Base-by-base conservation (phyloP, 805 yeast genomes). In the Sugiyamaella boreocaroliniensis region DNA sequence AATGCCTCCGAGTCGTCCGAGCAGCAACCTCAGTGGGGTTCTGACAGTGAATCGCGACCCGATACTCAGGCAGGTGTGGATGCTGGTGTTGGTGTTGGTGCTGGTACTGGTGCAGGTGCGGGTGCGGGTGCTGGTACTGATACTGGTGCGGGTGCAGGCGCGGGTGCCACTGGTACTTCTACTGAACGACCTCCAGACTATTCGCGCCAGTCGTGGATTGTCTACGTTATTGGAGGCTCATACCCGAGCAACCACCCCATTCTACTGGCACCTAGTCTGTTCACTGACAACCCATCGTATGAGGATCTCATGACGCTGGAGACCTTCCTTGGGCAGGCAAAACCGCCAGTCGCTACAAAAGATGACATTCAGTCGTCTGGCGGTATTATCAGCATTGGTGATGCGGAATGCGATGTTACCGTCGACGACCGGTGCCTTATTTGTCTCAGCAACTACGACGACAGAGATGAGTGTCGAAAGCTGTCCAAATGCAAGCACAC, bases 181-280 rank as follows among this genome's bases (percentile, higher is more conserved):
- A n/a, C 26, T 6, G 26, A 22, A 3, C 3, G 26, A 12, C 41
- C 52, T 16, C 46, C 50, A 12, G 48, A 42, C 4, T 49, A 49
- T 18, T 40, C 58, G 5, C 70, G 71, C 41, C 67, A 80, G 29
- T 76, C 82, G 1, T 81, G 85, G 86, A 74, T 80, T n/a, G 78
- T 81, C 20, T 78, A 79, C 48, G 83, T 81, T 7, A 73, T 80
- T 68, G 85, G 85, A 0, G 82, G 82, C 42, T 66, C 76, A 12
- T 81, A 78, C 57, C 72, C 77, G 2, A 66, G 65, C 43, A 66
- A 73, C 51, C 81, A 78, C 59, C 82, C 81, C 4, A 61, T 78
- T 8, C 66, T 78, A 37, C 63, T 72, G 1, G 77, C 80, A 1
- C 78, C 79, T 4, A 67, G 78, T 2, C 57, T 78, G 45, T 65